Base-by-base conservation (phyloP, 2,329 filamentous ascomycete genomes). In the Eutypa lata region DNA sequence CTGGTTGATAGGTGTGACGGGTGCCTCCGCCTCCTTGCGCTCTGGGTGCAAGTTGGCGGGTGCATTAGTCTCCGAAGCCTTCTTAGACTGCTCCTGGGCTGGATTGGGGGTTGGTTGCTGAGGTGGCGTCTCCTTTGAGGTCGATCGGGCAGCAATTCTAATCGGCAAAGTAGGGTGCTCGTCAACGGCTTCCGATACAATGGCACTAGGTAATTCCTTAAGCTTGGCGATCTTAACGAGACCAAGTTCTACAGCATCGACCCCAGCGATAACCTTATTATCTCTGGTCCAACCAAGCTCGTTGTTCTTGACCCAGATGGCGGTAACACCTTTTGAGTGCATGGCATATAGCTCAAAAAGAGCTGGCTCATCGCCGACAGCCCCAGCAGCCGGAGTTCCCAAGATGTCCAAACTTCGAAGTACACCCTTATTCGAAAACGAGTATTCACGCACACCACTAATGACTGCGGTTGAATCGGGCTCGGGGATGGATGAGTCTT, bases 261-360 rank as follows among this genome's bases (percentile, higher is more conserved):
- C 83, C 0, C 88, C 81, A 50, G 87, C 77, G 38, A 96, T 77
- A 50, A 96, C 89, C 76, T 95, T 96, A 72, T 91, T 93, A 57
- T 97, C 90, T 61, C 85, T 83, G 61, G 87, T 88, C 92, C 92
- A 97, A 28, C 95, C 94, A 47, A 99, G 78, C 71, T 97, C 93
- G 49, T 87, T 84, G 68, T 93, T 90, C 69, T 89, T 93, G 68
- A 99, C 85, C 58, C 86, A 86, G 50, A 97, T 70, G 63, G 90
- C 93, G 18, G 92, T 92, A n/a, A 97, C 91, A 56, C 94, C 94
- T 74, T 91, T 95, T 11, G 94, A 97, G 71, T 99, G 93, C 88
- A 97, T 96, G 31, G 91, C 89, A 68, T 99, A 99, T 10, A 99
- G 80, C 75, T 99, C 94, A 65, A 99, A 97, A 14, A 97, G 75